These are phyloP conservation scores for Magnolia officinalis DNA, from an alignment of 164 flowering plant species.

Conservation along the genomic window DNA sequence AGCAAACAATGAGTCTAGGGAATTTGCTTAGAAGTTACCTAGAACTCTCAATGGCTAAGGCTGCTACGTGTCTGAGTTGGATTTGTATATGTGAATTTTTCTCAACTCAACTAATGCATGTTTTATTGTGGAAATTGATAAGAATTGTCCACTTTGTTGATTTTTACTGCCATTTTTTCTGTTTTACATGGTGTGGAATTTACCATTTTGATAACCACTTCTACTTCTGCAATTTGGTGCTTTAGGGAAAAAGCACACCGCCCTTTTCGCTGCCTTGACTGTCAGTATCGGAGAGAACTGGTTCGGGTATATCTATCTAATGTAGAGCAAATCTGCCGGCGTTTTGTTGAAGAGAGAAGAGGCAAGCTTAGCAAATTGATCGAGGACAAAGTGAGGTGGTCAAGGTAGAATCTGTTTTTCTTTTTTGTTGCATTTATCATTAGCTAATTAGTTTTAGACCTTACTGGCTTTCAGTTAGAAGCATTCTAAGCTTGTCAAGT, in stretches of 20 bases:
- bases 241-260: conserved; percentile 86
- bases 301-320: conserved; percentile 85
- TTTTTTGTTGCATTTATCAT: neutral
- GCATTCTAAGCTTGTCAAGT: neutral
- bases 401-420: conserved; percentile 51
- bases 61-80: too few relatives aligned
- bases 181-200: neutral
- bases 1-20: too few relatives aligned
- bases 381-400: conserved; percentile 84
- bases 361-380: conserved; percentile 74
- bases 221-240: conserved; percentile 6
- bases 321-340: conserved; percentile 85
- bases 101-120: too few relatives aligned
- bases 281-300: conserved; percentile 92
- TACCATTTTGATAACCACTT: neutral
- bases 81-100: too few relatives aligned
- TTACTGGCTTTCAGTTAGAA: neutral
- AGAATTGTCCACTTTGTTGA: neutral
- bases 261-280: conserved; percentile 90
- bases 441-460: neutral
- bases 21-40: too few relatives aligned
- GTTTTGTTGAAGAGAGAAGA: conserved; percentile 83
- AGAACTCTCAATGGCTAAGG: too few relatives aligned
- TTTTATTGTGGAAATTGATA: neutral
- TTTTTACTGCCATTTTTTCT: neutral